Evolutionary conservation across 2,329 filamentous ascomycete genomes (phyloP).

Genomic region (Colletotrichum camelliae): DNA sequence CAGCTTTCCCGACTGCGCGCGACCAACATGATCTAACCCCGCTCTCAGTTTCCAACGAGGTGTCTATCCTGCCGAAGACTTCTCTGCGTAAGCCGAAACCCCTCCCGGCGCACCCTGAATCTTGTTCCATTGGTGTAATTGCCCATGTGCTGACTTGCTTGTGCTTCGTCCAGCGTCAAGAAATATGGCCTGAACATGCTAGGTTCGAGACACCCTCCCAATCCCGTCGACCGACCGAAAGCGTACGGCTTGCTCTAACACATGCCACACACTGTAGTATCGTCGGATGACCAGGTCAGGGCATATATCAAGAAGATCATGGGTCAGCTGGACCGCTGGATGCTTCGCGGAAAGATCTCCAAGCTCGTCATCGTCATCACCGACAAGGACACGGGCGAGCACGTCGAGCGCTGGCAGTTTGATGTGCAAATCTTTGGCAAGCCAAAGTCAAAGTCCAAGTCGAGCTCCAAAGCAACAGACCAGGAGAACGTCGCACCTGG

Average conservation of each 20-base stretch:
- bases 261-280: conserved; percentile 59
- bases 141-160: background rate
- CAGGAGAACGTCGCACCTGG: conserved; percentile 72
- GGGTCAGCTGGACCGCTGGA: conserved; percentile 97
- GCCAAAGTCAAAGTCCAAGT: conserved; percentile 47
- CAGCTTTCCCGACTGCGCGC: background rate
- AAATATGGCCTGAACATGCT: conserved; percentile 99
- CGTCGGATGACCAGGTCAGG: conserved; percentile 96
- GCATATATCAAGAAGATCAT: conserved; percentile 99
- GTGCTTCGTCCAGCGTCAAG: conserved; percentile 66
- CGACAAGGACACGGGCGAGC: conserved; percentile 94
- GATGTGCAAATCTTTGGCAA: conserved; percentile 63
- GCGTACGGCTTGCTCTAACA: background rate
- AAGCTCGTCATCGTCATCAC: conserved; percentile 97
- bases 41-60: conserved; percentile 77
- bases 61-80: conserved; percentile 93
- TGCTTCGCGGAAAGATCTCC: conserved; percentile 94
- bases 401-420: conserved; percentile 98
- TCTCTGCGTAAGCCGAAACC: conserved; percentile 73
- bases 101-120: background rate
- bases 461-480: conserved; percentile 58
- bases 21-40: conserved; percentile 10
- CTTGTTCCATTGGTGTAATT: background rate
- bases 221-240: background rate
- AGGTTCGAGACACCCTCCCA: conserved; percentile 49